Percentiles rank a stretch among this genome's conserved stretches.
These are phyloP conservation scores for Monsonia emarginata DNA, from an alignment of 441 rosid genomes.

Conservation along the genomic window DNA sequence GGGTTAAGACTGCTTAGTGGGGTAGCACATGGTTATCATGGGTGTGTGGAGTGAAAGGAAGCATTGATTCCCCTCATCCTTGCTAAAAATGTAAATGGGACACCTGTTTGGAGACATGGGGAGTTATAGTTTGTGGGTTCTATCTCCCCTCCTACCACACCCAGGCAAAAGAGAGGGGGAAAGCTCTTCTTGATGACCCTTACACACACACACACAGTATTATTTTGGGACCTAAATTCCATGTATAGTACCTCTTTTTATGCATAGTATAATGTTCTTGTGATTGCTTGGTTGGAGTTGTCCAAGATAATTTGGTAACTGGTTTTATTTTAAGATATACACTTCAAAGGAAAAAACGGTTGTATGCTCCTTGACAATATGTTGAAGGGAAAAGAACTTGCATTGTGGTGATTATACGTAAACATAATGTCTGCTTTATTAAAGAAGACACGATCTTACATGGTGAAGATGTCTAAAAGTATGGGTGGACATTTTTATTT, in stretches of 20 bases:
- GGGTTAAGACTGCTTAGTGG: too few species aligned
- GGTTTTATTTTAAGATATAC: background rate
- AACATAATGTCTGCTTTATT: background rate
- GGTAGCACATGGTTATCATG: too few species aligned
- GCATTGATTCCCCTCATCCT: too few species aligned
- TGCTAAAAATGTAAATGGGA: too few species aligned
- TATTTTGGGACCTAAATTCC: too few species aligned
- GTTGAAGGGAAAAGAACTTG: background rate
- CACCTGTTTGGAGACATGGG: too few species aligned
- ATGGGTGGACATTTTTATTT: background rate
- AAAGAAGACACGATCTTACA: background rate
- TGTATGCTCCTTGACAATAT: conserved; percentile 1
- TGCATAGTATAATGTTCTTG: background rate
- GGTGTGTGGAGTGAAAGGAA: too few species aligned
- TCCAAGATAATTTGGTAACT: background rate
- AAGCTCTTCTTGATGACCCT: background rate
- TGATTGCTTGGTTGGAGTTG: background rate
- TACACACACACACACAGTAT: too few species aligned
- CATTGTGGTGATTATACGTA: background rate
- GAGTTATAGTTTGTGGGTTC: background rate
- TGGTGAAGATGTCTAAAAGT: background rate
- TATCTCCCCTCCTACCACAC: background rate
- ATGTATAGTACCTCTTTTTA: background rate
- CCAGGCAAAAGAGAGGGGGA: background rate
- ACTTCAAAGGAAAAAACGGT: background rate